Base-by-base conservation (phyloP, 2,329 filamentous ascomycete species). In the Xylariomycetidae sp. region DNA sequence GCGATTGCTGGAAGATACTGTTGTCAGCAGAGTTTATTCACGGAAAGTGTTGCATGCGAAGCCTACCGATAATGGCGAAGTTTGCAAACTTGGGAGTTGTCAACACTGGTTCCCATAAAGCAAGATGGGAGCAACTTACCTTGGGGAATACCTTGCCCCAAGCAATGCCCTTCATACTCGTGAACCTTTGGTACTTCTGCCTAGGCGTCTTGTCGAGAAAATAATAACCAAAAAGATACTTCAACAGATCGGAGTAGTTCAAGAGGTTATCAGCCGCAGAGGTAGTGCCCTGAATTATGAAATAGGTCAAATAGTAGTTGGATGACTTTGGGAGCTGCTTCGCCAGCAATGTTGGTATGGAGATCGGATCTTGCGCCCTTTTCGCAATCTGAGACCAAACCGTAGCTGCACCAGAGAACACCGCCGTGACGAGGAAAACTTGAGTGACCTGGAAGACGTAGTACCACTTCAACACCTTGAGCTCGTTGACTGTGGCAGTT, bases 381-480 rank as follows among this genome's bases (percentile, higher is more conserved):
- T 50, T 35, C 25, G 43, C 34, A 5, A 57, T 36, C 34, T 54
- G 43, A 3, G 47, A 43, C 5, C 42, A 45, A 8, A 57, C 48
- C 17, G 53, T 44, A 9, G 53, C 48, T 4, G 54, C 53, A 1
- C 84, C 78, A 9, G 84, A 87, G 7, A 83, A 76, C 15, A 94
- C 53, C 0, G 87, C 90, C 0, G 85, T 82, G 31, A 94, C 76
- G 16, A 94, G 64, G 63, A 94, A 94, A 25, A 92, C 84, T 54
- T 94, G 85, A 8, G 90, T 70, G 16, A 94, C 75, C 56, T 87
- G 82, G 57, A 87, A 87, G 28, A 74, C 71, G 50, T 89, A 93
- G 63, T 86, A 93, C 52, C 74, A 83, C 49, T 80, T 85, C 55
- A 93, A 84, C 0, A 82, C 81, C 27, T 76, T 81, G 14, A 93